Conservation (phyloP, 2,329 filamentous ascomycete species). For the Alternaria infectoria region DNA sequence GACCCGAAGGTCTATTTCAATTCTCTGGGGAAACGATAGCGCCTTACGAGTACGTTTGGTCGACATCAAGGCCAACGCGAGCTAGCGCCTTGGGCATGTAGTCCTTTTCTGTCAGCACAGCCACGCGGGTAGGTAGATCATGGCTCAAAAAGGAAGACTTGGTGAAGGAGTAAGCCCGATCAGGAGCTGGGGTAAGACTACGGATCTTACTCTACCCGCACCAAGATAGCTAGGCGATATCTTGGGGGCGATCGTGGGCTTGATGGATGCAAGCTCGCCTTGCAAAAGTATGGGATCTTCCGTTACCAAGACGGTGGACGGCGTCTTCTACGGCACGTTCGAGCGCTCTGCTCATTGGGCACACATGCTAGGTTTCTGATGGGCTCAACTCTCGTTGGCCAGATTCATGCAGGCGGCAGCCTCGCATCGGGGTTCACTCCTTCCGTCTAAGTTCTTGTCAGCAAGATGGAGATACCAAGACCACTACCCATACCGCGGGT, state of each 20-base stretch:
- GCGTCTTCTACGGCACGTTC: neutral
- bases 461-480: constrained; percentile 10
- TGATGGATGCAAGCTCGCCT: constrained; percentile 8
- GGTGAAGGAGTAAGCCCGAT: constrained; percentile 9
- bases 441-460: neutral
- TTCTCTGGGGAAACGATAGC: neutral
- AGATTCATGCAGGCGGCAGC: neutral
- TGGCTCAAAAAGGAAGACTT: constrained; percentile 13
- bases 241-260: constrained; percentile 27
- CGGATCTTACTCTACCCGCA: constrained; percentile 30
- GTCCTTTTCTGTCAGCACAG: constrained; percentile 13
- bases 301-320: constrained; percentile 8
- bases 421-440: neutral
- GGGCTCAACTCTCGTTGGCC: neutral
- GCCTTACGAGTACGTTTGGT: neutral
- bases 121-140: constrained; percentile 8
- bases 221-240: constrained; percentile 37
- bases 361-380: neutral
- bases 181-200: constrained; percentile 9
- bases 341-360: constrained; percentile 4
- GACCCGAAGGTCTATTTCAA: neutral
- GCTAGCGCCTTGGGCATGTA: constrained; percentile 1
- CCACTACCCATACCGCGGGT: neutral
- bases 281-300: constrained; percentile 12
- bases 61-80: neutral